These are phyloP conservation scores for Scedosporium apiospermum DNA, from an alignment of 2,329 filamentous ascomycete genomes.

Conservation along the genomic window DNA sequence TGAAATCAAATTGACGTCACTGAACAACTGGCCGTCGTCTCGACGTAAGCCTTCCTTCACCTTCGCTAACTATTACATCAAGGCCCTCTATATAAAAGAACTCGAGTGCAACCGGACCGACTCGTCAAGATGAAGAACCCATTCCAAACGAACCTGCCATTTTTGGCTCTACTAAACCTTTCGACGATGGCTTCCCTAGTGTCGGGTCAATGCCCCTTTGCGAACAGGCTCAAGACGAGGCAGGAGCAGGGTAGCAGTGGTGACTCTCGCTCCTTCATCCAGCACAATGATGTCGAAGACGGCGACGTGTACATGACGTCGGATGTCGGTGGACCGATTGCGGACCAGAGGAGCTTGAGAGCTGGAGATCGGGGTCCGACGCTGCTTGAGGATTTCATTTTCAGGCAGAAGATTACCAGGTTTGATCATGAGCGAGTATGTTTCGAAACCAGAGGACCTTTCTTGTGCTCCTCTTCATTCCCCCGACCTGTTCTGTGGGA, in stretches of 20 bases:
- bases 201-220: constrained; percentile 23
- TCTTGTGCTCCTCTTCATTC: background rate
- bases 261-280: constrained; percentile 21
- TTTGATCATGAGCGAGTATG: constrained; percentile 62
- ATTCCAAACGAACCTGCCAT: background rate
- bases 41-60: too few relatives aligned
- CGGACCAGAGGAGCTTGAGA: constrained; percentile 56
- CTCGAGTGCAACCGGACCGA: background rate
- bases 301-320: constrained; percentile 48
- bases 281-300: constrained; percentile 39
- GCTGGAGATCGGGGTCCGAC: constrained; percentile 59
- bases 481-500: too few relatives aligned
- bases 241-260: constrained; percentile 10
- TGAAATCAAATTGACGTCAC: too few relatives aligned
- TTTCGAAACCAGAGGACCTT: background rate
- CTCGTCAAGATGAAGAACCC: background rate
- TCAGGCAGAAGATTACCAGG: constrained; percentile 61
- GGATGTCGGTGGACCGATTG: constrained; percentile 59
- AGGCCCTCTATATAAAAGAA: background rate
- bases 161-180: background rate
- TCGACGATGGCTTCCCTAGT: constrained; percentile 15
- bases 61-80: too few relatives aligned
- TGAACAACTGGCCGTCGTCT: too few relatives aligned
- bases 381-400: constrained; percentile 63
- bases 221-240: constrained; percentile 18